These are phyloP conservation scores for Chamaenerion angustifolium DNA, from an alignment of 345 rosid species.

Conservation along the genomic window DNA sequence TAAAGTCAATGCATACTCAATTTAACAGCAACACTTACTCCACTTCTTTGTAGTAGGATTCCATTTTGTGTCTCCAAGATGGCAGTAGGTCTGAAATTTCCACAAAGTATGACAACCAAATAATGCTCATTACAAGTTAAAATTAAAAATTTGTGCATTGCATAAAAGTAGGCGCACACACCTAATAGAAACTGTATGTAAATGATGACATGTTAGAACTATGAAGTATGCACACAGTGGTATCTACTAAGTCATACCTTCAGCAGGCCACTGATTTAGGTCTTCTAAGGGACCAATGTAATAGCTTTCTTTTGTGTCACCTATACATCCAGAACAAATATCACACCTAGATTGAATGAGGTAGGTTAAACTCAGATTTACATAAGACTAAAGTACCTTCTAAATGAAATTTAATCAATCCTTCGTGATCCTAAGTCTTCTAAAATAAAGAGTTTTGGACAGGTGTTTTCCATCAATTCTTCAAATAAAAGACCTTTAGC, in stretches of 20 bases:
- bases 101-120: slow-evolving; percentile 8
- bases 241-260: slow-evolving; percentile 25
- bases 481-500: too few relatives aligned
- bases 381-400: too few relatives aligned
- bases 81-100: slow-evolving; percentile 48
- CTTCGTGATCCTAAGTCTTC: too few relatives aligned
- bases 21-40: slow-evolving; percentile 25
- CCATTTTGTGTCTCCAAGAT: slow-evolving; percentile 54
- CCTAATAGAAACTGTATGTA: not conserved
- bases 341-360: too few relatives aligned
- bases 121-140: not conserved
- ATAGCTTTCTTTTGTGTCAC: slow-evolving; percentile 68
- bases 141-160: not conserved
- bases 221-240: not conserved
- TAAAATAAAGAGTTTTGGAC: too few relatives aligned
- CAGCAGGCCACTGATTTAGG: slow-evolving; percentile 62
- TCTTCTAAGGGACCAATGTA: slow-evolving; percentile 48
- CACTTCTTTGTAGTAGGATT: slow-evolving; percentile 27
- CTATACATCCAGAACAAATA: slow-evolving; percentile 13
- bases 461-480: too few relatives aligned
- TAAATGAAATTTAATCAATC: too few relatives aligned
- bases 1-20: too few relatives aligned
- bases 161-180: not conserved
- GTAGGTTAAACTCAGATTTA: too few relatives aligned
- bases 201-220: not conserved